Evolutionary conservation across 2,329 filamentous ascomycete species (phyloP), one percentile per base, ranked within the genome.

Genomic region (Westerdykella aurantiaca): DNA sequence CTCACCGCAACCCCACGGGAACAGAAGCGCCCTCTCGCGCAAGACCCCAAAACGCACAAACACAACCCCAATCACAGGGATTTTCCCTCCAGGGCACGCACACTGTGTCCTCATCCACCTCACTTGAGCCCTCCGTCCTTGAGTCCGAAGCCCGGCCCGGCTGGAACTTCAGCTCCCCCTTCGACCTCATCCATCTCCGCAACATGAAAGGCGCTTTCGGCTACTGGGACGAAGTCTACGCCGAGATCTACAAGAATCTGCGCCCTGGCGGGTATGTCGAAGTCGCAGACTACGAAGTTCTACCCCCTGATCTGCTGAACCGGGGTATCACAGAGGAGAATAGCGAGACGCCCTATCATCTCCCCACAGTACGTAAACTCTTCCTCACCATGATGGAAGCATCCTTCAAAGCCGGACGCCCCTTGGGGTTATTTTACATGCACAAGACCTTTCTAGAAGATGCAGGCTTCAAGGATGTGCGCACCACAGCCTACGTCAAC

Each of bases 121-220:
- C 53, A 18, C 57, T 56, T 35, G 54, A 65, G 13, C 52, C 51
- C 1, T 55, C 51, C 22, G 45, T 43, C 4, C 53, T 64, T 5
- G 47, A 53, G 3, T 44, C 54, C 1, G 53, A 51, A 18, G 50
- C 51, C 2, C 53, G 56, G 37, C 57, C 57, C 1, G 63, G 64
- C 17, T 77, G 74, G 74, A 68, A 72, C 34, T 76, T 74, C 46
- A 69, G 69, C 43, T 63, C 71, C 5, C 64, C 68, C 1, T 77
- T 74, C 55, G 72, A 76, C 42, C 63, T 75, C 25, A 71, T 77
- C 38, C 74, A 77, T 47, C 51, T 75, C 7, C 71, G 74, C 39
- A 68, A 68, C 38, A 65, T 76, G 41, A 70, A 70, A 22, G 73
- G 73, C 29, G 68, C 68, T 4, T 76, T 77, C 45, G 53, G 64